Conservation (phyloP, 495 filamentous ascomycete species). For the Penicillium roqueforti region DNA sequence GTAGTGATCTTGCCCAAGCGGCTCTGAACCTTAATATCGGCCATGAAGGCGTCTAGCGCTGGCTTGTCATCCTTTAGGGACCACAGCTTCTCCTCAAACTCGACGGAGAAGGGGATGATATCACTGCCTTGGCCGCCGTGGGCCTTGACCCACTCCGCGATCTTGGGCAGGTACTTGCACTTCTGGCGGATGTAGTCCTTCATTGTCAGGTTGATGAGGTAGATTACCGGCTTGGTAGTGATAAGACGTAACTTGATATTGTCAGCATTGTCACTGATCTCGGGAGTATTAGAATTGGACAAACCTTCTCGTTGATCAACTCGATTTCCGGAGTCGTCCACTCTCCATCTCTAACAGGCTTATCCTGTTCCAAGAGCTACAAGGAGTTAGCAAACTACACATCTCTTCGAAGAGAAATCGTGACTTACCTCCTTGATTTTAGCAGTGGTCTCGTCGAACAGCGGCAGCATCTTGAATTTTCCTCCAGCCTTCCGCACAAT, state of each 20-base stretch:
- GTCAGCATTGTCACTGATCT: neutral
- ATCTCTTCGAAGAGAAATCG: neutral
- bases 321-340: neutral
- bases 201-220: neutral
- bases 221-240: neutral
- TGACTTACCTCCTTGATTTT: neutral
- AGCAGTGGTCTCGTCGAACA: neutral
- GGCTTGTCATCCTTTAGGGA: neutral
- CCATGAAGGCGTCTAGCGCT: neutral
- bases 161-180: neutral
- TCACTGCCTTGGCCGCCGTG: neutral
- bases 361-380: neutral
- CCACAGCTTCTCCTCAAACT: slow-evolving; percentile 1
- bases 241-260: neutral
- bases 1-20: neutral
- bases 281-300: neutral
- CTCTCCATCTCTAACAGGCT: neutral
- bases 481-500: neutral
- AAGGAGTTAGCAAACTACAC: neutral
- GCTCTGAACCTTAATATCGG: neutral
- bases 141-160: neutral
- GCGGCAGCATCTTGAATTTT: neutral
- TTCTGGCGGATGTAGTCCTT: neutral
- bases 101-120: neutral
- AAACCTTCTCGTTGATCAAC: slow-evolving; percentile 1